These are phyloP conservation scores for Zizania palustris DNA, from an alignment of 202 grass and related monocot genomes.

Conservation along the genomic window DNA sequence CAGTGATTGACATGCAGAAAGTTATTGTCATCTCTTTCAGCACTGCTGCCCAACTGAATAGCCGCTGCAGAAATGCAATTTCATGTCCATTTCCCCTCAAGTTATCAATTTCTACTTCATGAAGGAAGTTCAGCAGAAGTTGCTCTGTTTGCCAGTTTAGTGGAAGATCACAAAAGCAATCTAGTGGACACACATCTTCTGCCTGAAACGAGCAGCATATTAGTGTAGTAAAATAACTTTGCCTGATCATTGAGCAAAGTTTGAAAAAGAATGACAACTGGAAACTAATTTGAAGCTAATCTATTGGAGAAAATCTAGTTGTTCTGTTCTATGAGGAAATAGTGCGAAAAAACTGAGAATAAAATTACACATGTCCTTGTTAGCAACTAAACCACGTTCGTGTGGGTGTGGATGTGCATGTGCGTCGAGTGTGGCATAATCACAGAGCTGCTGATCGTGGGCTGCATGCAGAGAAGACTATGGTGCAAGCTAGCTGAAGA, in stretches of 20 bases:
- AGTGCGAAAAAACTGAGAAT: not conserved
- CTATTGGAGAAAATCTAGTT: not conserved
- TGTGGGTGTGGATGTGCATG: too few species aligned
- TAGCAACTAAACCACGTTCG: too few species aligned
- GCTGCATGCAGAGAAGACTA: too few species aligned
- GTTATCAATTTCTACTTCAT: constrained; percentile 6
- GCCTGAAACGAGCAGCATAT: not conserved
- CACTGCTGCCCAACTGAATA: not conserved
- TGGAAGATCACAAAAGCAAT: not conserved
- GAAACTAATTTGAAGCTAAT: not conserved
- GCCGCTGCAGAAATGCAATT: not conserved
- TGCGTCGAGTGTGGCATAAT: too few species aligned
- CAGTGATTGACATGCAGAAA: not conserved
- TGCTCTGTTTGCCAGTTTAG: not conserved
- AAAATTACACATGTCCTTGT: not conserved
- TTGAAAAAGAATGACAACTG: not conserved
- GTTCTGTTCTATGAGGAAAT: not conserved
- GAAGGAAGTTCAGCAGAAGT: not conserved
- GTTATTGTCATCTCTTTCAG: constrained; percentile 7
- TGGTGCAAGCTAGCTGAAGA: too few species aligned
- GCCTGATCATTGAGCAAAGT: not conserved
- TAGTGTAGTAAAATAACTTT: not conserved
- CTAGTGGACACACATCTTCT: not conserved
- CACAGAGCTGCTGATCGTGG: too few species aligned
- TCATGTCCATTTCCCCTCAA: not conserved